These are phyloP conservation scores for Sinapis alba DNA, from an alignment of 441 rosid species.

Conservation along the genomic window DNA sequence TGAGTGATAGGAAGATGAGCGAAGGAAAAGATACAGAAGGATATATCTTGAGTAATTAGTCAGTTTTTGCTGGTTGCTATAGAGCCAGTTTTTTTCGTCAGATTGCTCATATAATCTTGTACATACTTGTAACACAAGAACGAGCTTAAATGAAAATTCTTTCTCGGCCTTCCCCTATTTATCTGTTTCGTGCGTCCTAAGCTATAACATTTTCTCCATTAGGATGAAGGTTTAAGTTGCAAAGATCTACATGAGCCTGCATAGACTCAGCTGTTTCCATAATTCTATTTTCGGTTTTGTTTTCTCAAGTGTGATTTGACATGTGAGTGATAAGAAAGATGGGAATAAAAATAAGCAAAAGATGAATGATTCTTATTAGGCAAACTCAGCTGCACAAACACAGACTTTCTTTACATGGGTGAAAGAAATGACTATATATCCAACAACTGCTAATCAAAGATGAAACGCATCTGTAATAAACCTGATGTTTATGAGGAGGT, in stretches of 20 bases:
- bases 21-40: conserved; percentile 7
- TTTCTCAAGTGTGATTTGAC: background rate
- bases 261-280: background rate
- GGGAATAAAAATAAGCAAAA: background rate
- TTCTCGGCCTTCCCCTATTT: background rate
- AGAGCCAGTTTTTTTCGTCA: conserved; percentile 20
- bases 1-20: conserved; percentile 31
- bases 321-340: background rate
- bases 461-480: conserved; percentile 4
- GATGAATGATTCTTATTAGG: background rate
- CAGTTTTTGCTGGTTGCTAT: conserved; percentile 22
- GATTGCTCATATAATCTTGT: conserved; percentile 12
- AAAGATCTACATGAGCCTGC: background rate
- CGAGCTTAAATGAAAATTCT: background rate
- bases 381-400: conserved; percentile 15
- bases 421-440: conserved; percentile 3
- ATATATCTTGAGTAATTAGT: background rate
- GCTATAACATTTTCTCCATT: background rate
- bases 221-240: background rate
- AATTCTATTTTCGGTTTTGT: background rate
- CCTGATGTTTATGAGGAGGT: background rate
- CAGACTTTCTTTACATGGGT: background rate
- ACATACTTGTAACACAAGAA: background rate
- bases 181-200: background rate
- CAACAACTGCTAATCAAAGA: background rate